Evolutionary conservation across 78 protist genomes (phyloP).

Genomic region (Chrysochromulina parva): DNA sequence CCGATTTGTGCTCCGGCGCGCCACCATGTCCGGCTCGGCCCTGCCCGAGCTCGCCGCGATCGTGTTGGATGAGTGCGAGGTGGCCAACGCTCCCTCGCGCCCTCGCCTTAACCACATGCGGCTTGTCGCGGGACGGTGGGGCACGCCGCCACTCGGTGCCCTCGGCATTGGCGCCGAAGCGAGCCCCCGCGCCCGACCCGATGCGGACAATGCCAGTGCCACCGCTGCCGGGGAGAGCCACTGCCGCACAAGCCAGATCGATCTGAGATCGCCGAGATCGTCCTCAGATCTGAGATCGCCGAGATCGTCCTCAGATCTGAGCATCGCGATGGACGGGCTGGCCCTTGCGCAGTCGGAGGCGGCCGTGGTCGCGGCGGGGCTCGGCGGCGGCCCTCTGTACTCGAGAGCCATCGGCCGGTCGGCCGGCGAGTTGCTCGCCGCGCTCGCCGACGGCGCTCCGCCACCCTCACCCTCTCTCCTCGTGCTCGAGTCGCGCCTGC

Average conservation of each 20-base stretch:
- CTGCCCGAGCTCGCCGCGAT: background rate
- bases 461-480: background rate
- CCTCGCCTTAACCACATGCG: background rate
- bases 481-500: background rate
- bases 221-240: no score
- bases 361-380: no score
- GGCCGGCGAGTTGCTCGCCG: no score
- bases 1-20: background rate
- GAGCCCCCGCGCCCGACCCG: background rate
- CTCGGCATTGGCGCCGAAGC: background rate
- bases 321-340: no score
- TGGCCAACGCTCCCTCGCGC: background rate
- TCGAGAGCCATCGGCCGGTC: no score
- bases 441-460: no score
- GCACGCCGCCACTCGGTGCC: background rate
- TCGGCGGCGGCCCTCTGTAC: no score
- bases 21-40: background rate
- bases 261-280: no score
- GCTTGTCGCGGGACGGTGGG: background rate
- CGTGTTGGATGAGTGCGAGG: background rate
- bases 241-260: no score
- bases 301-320: no score
- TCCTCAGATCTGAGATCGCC: no score
- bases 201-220: background rate
- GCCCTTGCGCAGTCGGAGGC: no score